These are phyloP conservation scores for Colletotrichum sp. DNA, from an alignment of 2,329 filamentous ascomycete species.

Conservation along the genomic window DNA sequence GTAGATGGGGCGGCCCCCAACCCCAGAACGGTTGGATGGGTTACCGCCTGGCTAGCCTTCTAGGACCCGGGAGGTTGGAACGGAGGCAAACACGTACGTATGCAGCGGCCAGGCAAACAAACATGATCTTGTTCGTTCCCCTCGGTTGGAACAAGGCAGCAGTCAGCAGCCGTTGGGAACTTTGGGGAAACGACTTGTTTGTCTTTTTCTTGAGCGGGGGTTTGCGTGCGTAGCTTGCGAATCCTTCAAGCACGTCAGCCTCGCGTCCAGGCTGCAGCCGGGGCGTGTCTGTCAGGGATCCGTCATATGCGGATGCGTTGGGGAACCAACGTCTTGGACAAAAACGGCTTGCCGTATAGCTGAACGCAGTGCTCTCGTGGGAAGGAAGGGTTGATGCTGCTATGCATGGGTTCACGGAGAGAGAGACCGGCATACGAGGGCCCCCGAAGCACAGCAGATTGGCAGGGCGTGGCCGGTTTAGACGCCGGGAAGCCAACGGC, in stretches of 20 bases:
- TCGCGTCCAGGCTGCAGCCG: not conserved
- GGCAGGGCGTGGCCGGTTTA: not conserved
- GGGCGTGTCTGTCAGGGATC: not conserved
- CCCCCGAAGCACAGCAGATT: not conserved
- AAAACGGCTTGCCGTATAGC: not conserved
- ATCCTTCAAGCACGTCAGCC: not conserved
- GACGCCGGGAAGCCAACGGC: not conserved
- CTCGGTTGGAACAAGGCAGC: not conserved
- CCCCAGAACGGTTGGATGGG: not conserved
- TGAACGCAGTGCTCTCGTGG: not conserved
- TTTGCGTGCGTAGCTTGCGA: not conserved
- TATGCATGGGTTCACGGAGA: not conserved
- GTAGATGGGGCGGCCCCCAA: not conserved
- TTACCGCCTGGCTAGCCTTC: not conserved
- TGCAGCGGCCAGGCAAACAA: not conserved
- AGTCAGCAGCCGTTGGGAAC: not conserved
- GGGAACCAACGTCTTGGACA: not conserved
- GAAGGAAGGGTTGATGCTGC: not conserved
- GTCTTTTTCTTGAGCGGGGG: fast-evolving
- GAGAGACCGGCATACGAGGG: not conserved
- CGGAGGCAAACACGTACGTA: not conserved
- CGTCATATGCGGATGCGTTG: fast-evolving
- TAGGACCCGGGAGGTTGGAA: not conserved
- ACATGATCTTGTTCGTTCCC: too few species aligned
- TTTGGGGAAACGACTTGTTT: not conserved